Evolutionary conservation across 805 yeast species (phyloP).

Genomic region (Kluyveromyces aestuarii): DNA sequence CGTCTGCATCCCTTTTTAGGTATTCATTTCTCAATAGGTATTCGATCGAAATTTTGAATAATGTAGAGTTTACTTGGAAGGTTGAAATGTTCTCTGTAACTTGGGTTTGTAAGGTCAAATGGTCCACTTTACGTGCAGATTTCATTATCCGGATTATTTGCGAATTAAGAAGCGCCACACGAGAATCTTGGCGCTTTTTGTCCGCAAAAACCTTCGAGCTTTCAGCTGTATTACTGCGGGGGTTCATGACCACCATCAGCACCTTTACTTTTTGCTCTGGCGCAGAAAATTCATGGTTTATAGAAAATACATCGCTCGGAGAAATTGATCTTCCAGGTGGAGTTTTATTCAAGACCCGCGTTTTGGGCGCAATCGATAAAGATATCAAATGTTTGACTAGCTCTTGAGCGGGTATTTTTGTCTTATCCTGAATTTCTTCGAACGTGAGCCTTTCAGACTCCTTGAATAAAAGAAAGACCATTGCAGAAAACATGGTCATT

Average conservation of each 20-base stretch:
- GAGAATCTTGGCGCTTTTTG: slow-evolving; percentile 47
- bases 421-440: slow-evolving; percentile 51
- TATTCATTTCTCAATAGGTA: slow-evolving; percentile 76
- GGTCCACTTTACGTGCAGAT: slow-evolving; percentile 50
- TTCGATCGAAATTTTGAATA: slow-evolving; percentile 66
- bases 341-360: slow-evolving; percentile 60
- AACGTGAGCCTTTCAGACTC: slow-evolving; percentile 46
- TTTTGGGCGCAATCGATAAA: slow-evolving; percentile 72
- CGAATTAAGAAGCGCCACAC: slow-evolving; percentile 46
- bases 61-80: slow-evolving; percentile 58
- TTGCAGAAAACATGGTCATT: slow-evolving; percentile 73
- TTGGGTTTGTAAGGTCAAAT: slow-evolving; percentile 60
- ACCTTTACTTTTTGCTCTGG: slow-evolving; percentile 66
- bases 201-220: slow-evolving; percentile 82
- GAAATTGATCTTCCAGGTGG: slow-evolving; percentile 71
- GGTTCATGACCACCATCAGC: slow-evolving; percentile 43
- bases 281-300: slow-evolving; percentile 62
- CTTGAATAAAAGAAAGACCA: slow-evolving; percentile 65
- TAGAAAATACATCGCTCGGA: slow-evolving; percentile 50
- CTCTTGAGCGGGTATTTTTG: slow-evolving; percentile 67
- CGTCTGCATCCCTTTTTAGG: slow-evolving; percentile 57
- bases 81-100: slow-evolving; percentile 52
- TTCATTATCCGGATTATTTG: slow-evolving; percentile 87
- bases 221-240: slow-evolving; percentile 64
- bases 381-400: slow-evolving; percentile 72